These are phyloP conservation scores for Salisapilia sapeloensis DNA, from an alignment of 352 stramenopile genomes.

Conservation along the genomic window DNA sequence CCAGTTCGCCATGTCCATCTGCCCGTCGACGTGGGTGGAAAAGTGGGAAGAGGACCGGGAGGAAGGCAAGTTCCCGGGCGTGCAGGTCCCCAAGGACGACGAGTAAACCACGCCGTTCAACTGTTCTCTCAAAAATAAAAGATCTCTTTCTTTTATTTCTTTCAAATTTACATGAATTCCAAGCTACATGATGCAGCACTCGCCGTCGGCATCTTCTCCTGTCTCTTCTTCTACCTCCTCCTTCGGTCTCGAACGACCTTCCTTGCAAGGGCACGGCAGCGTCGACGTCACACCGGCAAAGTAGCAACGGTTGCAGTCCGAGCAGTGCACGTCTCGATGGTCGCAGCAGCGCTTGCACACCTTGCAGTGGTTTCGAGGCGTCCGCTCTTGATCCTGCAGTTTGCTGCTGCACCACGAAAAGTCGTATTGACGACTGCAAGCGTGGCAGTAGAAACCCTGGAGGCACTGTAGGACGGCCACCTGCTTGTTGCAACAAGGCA, in stretches of 20 bases:
- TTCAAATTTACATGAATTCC: slow-evolving; percentile 1
- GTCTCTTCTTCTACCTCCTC: slow-evolving; percentile 23
- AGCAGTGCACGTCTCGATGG: slow-evolving; percentile 73
- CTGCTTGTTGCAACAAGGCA: slow-evolving; percentile 34
- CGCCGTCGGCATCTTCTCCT: slow-evolving; percentile 46
- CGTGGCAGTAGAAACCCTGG: slow-evolving; percentile 37
- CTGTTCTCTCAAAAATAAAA: too few species aligned
- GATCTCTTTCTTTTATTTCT: too few species aligned
- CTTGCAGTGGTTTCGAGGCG: slow-evolving; percentile 62
- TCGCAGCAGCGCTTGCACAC: slow-evolving; percentile 80
- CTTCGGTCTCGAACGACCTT: slow-evolving; percentile 9
- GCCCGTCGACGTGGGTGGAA: slow-evolving; percentile 63
- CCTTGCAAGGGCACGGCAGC: slow-evolving; percentile 64
- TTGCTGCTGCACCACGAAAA: slow-evolving; percentile 79
- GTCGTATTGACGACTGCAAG: slow-evolving; percentile 36
- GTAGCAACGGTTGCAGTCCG: slow-evolving; percentile 71
- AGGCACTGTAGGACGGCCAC: slow-evolving; percentile 66
- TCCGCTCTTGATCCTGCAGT: slow-evolving; percentile 49
- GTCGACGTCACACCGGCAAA: slow-evolving; percentile 66
- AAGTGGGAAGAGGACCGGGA: slow-evolving; percentile 74
- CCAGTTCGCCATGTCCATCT: slow-evolving; percentile 53
- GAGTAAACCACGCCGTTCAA: too few species aligned
- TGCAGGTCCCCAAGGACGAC: slow-evolving; percentile 62
- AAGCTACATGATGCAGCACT: slow-evolving; percentile 68
- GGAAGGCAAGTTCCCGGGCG: slow-evolving; percentile 63